Base-by-base conservation (phyloP, 441 rosid genomes). In the Melastoma candidum region DNA sequence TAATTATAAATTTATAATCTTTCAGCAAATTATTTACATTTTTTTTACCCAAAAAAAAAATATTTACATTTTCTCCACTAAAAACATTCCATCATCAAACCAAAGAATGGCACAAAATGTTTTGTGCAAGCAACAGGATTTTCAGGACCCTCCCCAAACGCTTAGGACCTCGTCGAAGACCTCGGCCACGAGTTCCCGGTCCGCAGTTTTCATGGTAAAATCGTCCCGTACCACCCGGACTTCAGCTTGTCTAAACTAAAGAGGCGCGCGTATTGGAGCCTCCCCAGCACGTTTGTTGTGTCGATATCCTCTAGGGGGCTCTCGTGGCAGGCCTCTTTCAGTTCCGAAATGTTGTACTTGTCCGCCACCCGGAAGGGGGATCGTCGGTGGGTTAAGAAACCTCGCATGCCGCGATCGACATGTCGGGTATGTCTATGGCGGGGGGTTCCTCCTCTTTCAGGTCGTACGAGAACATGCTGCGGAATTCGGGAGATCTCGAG, bases 361-460 rank as follows among this genome's bases (percentile, higher is more conserved):
- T 90, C 98, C 13, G 96, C 93, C 36, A 90, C 96, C 3, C 54
- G 72, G 46, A 90, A 83, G 43, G 87, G 90, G 1, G 88, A 75
- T 47, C 85, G 60, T 24, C 98, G 79, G 67, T 87, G 93, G 50
- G 61, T 63, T 7, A 85, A 74, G 62, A 90, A 90, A 46, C 83
- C 87, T 76, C 83, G 57, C 90, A 85, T 41, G 84, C 87, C 60
- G 78, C 88, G 3, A 85, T 71, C 1, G 93, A 63, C 93, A 87
- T 87, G 74, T 90, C 98, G 0, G 79, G 74, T 25, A 90, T 82
- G 60, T 83, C 70, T 56, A 90, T 69, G 0, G 79, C 69, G 13
- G 95, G 87, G 22, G 79, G 71, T 51, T 90, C 90, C 69, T 82
- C 87, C 75, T 90, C 98, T 76, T 81, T 85, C 69, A 90, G 79